Percentiles rank a stretch among this genome's conserved stretches.
phyloP scores from a whole-genome alignment of 352 stramenopile species.

The Globisporangium radiosum region DNA sequence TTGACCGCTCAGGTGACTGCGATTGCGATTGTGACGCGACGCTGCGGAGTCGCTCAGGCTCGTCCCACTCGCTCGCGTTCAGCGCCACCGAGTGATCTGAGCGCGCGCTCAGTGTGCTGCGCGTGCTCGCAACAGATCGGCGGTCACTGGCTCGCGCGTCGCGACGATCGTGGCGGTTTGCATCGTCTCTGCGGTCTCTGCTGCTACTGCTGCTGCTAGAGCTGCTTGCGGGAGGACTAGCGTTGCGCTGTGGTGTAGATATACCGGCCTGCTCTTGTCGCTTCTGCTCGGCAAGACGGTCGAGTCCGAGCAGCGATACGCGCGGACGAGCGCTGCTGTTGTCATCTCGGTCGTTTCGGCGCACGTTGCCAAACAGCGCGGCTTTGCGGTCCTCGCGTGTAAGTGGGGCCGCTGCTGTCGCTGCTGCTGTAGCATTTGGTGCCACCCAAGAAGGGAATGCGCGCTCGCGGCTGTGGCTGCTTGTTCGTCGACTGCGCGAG shows the following conservation, averaged over 20 bases:
- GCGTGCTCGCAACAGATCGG: slow-evolving; percentile 10
- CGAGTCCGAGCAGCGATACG: slow-evolving; percentile 48
- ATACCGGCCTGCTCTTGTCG: slow-evolving; percentile 13
- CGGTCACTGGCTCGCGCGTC: background rate
- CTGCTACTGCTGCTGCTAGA: slow-evolving; percentile 1
- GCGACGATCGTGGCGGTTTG: no score
- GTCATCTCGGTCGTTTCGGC: background rate
- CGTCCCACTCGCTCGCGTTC: slow-evolving; percentile 69
- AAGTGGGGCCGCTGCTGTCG: slow-evolving; percentile 1
- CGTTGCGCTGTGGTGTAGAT: background rate
- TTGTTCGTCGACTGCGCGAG: background rate
- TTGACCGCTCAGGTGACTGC: slow-evolving; percentile 2
- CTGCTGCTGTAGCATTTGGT: background rate
- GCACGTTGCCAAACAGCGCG: slow-evolving; percentile 22
- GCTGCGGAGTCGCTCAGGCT: slow-evolving; percentile 60
- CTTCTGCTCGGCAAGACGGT: slow-evolving; percentile 57
- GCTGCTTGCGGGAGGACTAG: background rate
- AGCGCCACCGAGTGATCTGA: slow-evolving; percentile 30
- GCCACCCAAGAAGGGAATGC: background rate
- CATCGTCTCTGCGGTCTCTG: background rate
- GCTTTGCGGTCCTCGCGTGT: slow-evolving; percentile 11
- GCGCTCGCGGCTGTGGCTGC: slow-evolving; percentile 9
- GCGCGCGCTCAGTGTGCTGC: slow-evolving; percentile 17
- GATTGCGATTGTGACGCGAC: slow-evolving; percentile 11
- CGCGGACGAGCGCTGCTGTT: background rate